These are phyloP conservation scores for Solioccasus polychromus DNA, from an alignment of 768 basidiomycete species.

Conservation along the genomic window DNA sequence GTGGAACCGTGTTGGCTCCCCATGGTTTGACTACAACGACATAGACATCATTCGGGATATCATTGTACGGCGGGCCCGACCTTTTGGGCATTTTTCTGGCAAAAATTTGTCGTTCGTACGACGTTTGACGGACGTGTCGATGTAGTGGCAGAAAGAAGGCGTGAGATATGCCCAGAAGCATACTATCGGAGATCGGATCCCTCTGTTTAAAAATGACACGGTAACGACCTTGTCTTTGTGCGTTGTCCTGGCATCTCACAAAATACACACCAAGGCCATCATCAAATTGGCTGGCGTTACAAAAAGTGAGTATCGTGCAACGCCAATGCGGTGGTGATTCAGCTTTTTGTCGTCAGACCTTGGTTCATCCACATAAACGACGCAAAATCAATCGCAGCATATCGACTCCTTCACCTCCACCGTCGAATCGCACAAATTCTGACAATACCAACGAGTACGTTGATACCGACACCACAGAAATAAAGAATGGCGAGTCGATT, in stretches of 20 bases:
- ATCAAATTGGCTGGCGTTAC: conserved; percentile 55
- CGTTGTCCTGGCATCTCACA: conserved; percentile 7
- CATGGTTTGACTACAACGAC: conserved; percentile 27
- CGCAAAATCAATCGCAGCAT: conserved; percentile 16
- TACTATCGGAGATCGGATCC: conserved; percentile 21
- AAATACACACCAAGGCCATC: conserved; percentile 33
- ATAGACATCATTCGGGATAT: conserved; percentile 19
- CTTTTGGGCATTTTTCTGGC: conserved; percentile 19
- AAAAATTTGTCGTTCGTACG: neutral
- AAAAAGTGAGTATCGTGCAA: conserved; percentile 39
- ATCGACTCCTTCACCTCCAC: conserved; percentile 5
- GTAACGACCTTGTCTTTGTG: conserved; percentile 10
- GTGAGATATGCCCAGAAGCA: no score
- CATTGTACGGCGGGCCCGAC: conserved; percentile 27
- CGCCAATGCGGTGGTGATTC: neutral
- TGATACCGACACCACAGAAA: conserved; percentile 24
- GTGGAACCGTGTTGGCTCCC: conserved; percentile 11
- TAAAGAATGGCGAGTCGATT: conserved; percentile 49
- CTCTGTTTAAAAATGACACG: conserved; percentile 1
- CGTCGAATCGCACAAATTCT: neutral
- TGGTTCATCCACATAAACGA: conserved; percentile 17
- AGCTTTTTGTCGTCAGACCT: neutral
- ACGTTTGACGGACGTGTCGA: no score
- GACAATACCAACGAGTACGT: conserved; percentile 6
- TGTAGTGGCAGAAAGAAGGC: no score